Conservation (phyloP, 768 basidiomycete species). For the Kwoniella sp. region DNA sequence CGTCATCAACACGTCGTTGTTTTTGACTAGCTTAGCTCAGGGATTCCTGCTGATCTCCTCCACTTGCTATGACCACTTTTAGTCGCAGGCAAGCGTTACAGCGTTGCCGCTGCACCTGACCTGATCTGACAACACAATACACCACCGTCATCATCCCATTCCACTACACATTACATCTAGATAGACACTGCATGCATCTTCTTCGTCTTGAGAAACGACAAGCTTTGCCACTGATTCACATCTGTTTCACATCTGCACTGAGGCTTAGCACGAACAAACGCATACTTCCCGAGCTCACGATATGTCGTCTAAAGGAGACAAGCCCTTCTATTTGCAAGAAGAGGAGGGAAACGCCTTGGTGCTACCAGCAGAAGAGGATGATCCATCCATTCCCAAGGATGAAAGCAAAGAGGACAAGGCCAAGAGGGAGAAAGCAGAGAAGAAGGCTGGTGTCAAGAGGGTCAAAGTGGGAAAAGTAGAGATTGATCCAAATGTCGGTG, state of each 20-base stretch:
- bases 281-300: too few species aligned
- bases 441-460: slow-evolving; percentile 23
- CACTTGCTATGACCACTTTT: neutral
- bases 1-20: neutral
- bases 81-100: too few species aligned
- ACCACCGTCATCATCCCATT: too few species aligned
- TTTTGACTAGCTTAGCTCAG: too few species aligned
- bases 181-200: too few species aligned
- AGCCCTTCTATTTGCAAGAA: slow-evolving; percentile 27
- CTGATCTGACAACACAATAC: too few species aligned
- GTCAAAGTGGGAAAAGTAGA: slow-evolving; percentile 40
- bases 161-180: too few species aligned
- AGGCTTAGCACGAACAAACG: too few species aligned
- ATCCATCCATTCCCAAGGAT: slow-evolving; percentile 24
- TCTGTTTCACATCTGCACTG: too few species aligned
- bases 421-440: slow-evolving; percentile 25
- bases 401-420: slow-evolving; percentile 24
- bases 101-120: too few species aligned
- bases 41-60: neutral
- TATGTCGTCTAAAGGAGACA: slow-evolving; percentile 1
- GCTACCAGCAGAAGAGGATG: slow-evolving; percentile 31
- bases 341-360: slow-evolving; percentile 18
- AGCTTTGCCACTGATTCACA: neutral
- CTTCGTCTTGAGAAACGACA: too few species aligned
- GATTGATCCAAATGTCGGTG: slow-evolving; percentile 42